phyloP scores from a whole-genome alignment of 352 stramenopile species.

The Halophytophthora polymorphica region DNA sequence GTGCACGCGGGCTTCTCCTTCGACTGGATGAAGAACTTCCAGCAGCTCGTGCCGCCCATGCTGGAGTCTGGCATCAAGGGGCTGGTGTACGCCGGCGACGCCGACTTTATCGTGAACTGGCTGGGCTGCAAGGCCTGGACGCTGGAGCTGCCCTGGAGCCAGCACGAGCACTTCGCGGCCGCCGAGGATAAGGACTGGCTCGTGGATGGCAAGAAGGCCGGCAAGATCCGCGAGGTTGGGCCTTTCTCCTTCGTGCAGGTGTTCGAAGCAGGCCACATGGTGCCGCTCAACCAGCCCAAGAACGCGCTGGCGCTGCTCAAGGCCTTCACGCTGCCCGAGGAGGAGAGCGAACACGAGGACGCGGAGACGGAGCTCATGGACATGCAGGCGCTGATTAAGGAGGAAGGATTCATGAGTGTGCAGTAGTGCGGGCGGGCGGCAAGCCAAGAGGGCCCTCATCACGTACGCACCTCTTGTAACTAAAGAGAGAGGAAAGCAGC shows the following conservation, averaged over 20 bases:
- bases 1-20: constrained; percentile 92
- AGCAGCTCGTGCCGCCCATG: constrained; percentile 88
- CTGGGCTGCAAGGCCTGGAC: constrained; percentile 96
- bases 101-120: constrained; percentile 98
- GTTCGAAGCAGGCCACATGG: constrained; percentile 95
- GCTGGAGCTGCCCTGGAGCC: constrained; percentile 90
- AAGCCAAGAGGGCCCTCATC: constrained; percentile 10
- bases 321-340: constrained; percentile 69
- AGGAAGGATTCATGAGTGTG: constrained; percentile 39
- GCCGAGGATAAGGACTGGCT: constrained; percentile 58
- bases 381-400: constrained; percentile 25
- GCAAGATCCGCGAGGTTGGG: constrained; percentile 55
- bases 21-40: constrained; percentile 98
- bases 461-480: constrained; percentile 7
- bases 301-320: constrained; percentile 94
- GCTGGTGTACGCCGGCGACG: constrained; percentile 96
- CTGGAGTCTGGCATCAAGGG: constrained; percentile 89
- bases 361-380: constrained; percentile 21
- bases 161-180: constrained; percentile 48
- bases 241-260: constrained; percentile 94
- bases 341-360: constrained; percentile 22
- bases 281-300: constrained; percentile 92
- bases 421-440: constrained; percentile 17
- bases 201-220: constrained; percentile 56
- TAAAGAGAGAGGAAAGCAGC: constrained; percentile 10